Evolutionary conservation across 768 basidiomycete genomes (phyloP).

Genomic region (Lactifluus piperatus): DNA sequence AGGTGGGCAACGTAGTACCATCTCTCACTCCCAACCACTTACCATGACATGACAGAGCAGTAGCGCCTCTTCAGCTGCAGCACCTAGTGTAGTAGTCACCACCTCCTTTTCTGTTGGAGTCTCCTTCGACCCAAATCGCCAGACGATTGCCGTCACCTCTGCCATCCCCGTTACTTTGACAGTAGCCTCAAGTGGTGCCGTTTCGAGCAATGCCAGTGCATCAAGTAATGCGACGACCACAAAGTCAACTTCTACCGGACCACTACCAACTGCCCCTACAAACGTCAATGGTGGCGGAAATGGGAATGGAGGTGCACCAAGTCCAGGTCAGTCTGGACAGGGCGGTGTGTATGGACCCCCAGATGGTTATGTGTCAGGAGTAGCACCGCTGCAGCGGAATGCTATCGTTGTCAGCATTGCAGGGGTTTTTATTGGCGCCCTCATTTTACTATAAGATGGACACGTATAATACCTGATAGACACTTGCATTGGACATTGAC

Average conservation of each 20-base stretch:
- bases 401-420: constrained; percentile 35
- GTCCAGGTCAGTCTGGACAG: constrained; percentile 41
- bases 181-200: constrained; percentile 24
- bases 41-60: constrained; percentile 1
- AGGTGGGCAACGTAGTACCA: constrained; percentile 23
- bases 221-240: constrained; percentile 28
- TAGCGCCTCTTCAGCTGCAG: too few relatives aligned
- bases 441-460: constrained; percentile 11
- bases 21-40: neutral
- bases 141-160: constrained; percentile 32
- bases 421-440: constrained; percentile 29
- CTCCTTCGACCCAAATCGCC: constrained; percentile 34
- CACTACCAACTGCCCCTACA: constrained; percentile 55
- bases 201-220: constrained; percentile 21
- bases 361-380: constrained; percentile 57
- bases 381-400: constrained; percentile 38
- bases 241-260: constrained; percentile 32
- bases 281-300: constrained; percentile 44
- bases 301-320: constrained; percentile 42
- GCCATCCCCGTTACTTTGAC: constrained; percentile 42
- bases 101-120: constrained; percentile 28
- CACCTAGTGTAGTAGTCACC: constrained; percentile 3
- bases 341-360: constrained; percentile 54
- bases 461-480: constrained; percentile 7
- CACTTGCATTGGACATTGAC: constrained; percentile 4